These are phyloP conservation scores for Glycine soja DNA, from an alignment of 306 rosid species.

Conservation along the genomic window DNA sequence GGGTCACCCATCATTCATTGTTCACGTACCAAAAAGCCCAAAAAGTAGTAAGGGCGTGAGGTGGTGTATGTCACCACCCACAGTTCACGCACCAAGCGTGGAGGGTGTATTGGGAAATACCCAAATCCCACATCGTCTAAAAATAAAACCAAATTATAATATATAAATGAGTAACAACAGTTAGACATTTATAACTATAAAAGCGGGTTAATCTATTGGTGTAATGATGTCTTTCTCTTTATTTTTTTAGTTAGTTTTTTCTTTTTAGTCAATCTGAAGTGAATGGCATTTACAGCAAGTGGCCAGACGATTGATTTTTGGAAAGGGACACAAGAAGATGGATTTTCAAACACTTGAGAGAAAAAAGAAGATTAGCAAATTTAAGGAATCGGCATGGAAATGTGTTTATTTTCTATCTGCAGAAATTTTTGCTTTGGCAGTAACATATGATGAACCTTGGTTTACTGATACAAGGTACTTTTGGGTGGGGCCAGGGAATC, in stretches of 20 bases:
- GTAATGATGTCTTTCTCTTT: neutral
- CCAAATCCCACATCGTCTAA: too few relatives aligned
- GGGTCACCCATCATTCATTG: too few relatives aligned
- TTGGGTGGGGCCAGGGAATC: conserved; percentile 97
- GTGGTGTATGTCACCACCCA: too few relatives aligned
- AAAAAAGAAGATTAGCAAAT: conserved; percentile 78
- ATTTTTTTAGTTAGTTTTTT: neutral
- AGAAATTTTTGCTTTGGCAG: conserved; percentile 75
- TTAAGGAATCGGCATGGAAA: conserved; percentile 99
- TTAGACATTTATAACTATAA: neutral
- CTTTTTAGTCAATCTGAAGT: conserved; percentile 44
- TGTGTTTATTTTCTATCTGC: conserved; percentile 83
- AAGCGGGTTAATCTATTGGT: neutral
- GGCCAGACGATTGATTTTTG: conserved; percentile 75
- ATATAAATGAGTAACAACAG: too few relatives aligned
- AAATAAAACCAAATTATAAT: too few relatives aligned
- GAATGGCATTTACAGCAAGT: conserved; percentile 61
- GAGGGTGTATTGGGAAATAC: too few relatives aligned
- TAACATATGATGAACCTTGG: conserved; percentile 90
- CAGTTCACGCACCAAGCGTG: too few relatives aligned
- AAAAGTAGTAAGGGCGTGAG: too few relatives aligned
- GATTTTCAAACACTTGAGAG: conserved; percentile 60
- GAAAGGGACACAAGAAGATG: conserved; percentile 59
- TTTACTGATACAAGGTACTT: conserved; percentile 70
- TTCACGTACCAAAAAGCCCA: too few relatives aligned